These are phyloP conservation scores for Globisporangium takayamanum DNA, from an alignment of 352 stramenopile genomes.

Conservation along the genomic window DNA sequence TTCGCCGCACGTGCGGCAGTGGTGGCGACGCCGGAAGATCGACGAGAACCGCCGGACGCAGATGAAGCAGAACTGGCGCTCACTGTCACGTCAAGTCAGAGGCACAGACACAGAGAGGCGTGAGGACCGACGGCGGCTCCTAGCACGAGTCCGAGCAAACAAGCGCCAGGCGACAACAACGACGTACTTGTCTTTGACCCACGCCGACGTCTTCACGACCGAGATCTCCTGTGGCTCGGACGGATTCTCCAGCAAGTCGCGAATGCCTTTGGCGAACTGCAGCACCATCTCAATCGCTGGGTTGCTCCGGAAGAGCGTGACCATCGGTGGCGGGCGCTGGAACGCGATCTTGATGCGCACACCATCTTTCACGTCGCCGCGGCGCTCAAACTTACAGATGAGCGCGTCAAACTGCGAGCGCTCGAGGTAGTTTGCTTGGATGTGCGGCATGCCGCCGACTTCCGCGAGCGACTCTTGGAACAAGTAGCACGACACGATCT, in stretches of 20 bases:
- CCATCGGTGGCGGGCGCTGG: constrained; percentile 72
- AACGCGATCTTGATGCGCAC: constrained; percentile 84
- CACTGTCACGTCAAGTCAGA: constrained; percentile 21
- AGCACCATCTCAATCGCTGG: constrained; percentile 79
- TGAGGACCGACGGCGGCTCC: not conserved
- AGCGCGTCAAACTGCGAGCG: constrained; percentile 79
- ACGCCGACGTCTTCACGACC: constrained; percentile 74
- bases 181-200: constrained; percentile 79
- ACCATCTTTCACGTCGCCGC: constrained; percentile 63
- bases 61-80: constrained; percentile 78
- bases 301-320: constrained; percentile 79
- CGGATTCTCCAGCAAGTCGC: constrained; percentile 72
- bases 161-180: too few relatives aligned
- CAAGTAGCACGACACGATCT: constrained; percentile 80
- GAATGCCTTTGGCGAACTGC: constrained; percentile 70
- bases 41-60: constrained; percentile 76
- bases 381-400: constrained; percentile 83
- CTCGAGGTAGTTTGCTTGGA: constrained; percentile 70
- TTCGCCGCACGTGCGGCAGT: constrained; percentile 84
- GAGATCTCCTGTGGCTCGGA: constrained; percentile 76
- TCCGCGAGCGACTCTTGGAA: constrained; percentile 84
- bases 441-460: constrained; percentile 77
- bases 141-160: not conserved
- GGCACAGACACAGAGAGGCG: constrained; percentile 4
- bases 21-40: constrained; percentile 81